A percentile compares a stretch with the other conserved stretches of the same genome.
Evolutionary conservation across 148 eudicot genomes (phyloP).

Genomic region (Cornus controversa): DNA sequence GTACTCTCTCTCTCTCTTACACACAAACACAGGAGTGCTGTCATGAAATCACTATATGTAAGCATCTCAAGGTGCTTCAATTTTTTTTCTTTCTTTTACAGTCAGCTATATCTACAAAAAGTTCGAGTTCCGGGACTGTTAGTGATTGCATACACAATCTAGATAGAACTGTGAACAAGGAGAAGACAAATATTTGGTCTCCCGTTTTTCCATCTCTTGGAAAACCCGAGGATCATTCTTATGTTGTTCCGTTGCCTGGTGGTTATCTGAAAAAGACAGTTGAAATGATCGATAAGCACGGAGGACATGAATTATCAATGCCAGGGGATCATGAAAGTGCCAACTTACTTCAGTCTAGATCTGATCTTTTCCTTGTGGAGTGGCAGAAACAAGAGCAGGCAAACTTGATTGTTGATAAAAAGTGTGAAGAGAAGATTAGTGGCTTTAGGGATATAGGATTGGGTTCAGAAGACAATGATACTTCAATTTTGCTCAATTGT

Average conservation of each 20-base stretch:
- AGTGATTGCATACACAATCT: slow-evolving; percentile 27
- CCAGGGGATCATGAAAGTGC: slow-evolving; percentile 27
- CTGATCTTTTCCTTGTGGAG: slow-evolving; percentile 19
- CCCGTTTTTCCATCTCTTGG: slow-evolving; percentile 23
- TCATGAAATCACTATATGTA: not conserved
- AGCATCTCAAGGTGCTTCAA: slow-evolving; percentile 21
- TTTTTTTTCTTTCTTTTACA: slow-evolving; percentile 26
- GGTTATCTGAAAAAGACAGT: slow-evolving; percentile 21
- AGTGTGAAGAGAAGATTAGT: slow-evolving; percentile 13
- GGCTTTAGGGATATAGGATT: slow-evolving; percentile 13
- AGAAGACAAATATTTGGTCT: slow-evolving; percentile 23
- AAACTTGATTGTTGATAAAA: slow-evolving; percentile 16
- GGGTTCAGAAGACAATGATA: slow-evolving; percentile 13
- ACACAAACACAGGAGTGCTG: slow-evolving; percentile 3
- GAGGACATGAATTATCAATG: slow-evolving; percentile 23
- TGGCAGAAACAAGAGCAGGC: slow-evolving; percentile 24
- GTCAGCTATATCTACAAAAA: slow-evolving; percentile 42
- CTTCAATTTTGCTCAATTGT: slow-evolving; percentile 23
- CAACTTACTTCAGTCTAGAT: slow-evolving; percentile 29
- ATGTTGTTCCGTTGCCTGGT: slow-evolving; percentile 27
- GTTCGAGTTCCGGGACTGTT: slow-evolving; percentile 34
- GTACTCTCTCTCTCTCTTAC: slow-evolving; percentile 27
- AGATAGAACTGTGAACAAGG: slow-evolving; percentile 27
- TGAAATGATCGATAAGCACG: slow-evolving; percentile 25
- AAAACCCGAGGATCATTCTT: slow-evolving; percentile 29